Evolutionary conservation across 2,329 filamentous ascomycete species (phyloP).

Genomic region (Claviceps digitariae): DNA sequence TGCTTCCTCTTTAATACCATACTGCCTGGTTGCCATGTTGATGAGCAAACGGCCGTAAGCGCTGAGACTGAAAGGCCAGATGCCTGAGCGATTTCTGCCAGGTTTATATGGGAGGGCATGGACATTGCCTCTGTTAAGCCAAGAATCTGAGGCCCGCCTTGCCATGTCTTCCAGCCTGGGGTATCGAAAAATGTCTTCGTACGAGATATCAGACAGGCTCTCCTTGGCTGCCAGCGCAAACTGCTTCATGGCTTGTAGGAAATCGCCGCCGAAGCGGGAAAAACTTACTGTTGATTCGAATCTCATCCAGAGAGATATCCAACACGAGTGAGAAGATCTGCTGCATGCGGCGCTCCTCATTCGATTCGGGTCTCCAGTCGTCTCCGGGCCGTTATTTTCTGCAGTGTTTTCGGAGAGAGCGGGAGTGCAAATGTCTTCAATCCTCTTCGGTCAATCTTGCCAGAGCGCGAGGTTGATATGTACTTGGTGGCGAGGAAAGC

Average conservation of each 20-base stretch:
- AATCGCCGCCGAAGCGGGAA: slow-evolving; percentile 30
- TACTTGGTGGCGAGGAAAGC: not conserved
- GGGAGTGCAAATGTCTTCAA: not conserved
- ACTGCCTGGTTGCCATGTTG: not conserved
- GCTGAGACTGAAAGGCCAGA: not conserved
- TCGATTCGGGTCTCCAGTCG: not conserved
- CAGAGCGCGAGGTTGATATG: not conserved
- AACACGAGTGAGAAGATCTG: slow-evolving; percentile 7
- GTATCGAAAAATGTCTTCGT: slow-evolving; percentile 3
- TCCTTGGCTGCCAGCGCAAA: slow-evolving; percentile 10
- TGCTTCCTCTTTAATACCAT: not conserved
- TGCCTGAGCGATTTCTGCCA: not conserved
- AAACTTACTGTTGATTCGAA: slow-evolving; percentile 22
- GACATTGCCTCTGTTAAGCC: too few species aligned
- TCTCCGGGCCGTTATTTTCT: not conserved
- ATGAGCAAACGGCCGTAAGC: not conserved
- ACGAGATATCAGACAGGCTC: not conserved
- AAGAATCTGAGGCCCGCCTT: not conserved
- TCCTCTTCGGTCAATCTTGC: not conserved
- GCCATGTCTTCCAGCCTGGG: slow-evolving; percentile 4
- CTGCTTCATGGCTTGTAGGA: slow-evolving; percentile 29
- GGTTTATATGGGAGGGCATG: too few species aligned
- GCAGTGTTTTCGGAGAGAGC: not conserved
- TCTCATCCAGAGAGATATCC: slow-evolving; percentile 12
- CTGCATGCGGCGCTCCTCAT: not conserved